A percentile compares a stretch with the other conserved stretches of the same genome.
phyloP scores from a whole-genome alignment of 495 filamentous ascomycete genomes.

The Xylaria longipes region DNA sequence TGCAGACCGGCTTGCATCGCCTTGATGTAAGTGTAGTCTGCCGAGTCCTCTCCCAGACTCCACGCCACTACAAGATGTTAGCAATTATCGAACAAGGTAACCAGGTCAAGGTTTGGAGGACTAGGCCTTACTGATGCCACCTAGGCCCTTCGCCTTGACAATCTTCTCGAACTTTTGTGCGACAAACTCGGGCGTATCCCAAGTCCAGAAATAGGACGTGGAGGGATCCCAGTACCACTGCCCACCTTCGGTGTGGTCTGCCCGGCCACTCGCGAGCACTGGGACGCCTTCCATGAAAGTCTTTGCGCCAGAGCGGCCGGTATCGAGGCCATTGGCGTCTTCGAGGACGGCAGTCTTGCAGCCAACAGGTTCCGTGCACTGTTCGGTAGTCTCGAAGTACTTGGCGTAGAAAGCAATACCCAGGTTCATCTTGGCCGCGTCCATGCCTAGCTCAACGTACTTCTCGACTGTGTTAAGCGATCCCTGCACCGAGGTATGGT shows the following conservation, averaged over 20 bases:
- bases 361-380: conserved; percentile 56
- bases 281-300: conserved; percentile 51
- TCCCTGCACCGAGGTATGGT: conserved; percentile 61
- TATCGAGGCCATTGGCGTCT: conserved; percentile 62
- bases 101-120: not conserved
- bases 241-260: conserved; percentile 60
- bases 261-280: conserved; percentile 43
- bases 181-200: conserved; percentile 67
- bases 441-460: conserved; percentile 61
- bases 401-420: conserved; percentile 72
- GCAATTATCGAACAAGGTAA: not conserved
- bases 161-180: conserved; percentile 65
- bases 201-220: conserved; percentile 67
- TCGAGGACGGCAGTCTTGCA: conserved; percentile 63
- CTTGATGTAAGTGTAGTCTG: conserved; percentile 59
- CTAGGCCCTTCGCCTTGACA: conserved; percentile 60
- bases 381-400: conserved; percentile 62
- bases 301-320: conserved; percentile 60
- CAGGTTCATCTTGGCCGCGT: conserved; percentile 64
- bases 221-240: conserved; percentile 66
- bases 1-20: conserved; percentile 58
- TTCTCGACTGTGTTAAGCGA: conserved; percentile 58
- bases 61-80: conserved; percentile 49
- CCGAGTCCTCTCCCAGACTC: conserved; percentile 68
- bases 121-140: conserved; percentile 61